Conservation (phyloP, 768 basidiomycete species). For the Boletus eberwhitei region DNA sequence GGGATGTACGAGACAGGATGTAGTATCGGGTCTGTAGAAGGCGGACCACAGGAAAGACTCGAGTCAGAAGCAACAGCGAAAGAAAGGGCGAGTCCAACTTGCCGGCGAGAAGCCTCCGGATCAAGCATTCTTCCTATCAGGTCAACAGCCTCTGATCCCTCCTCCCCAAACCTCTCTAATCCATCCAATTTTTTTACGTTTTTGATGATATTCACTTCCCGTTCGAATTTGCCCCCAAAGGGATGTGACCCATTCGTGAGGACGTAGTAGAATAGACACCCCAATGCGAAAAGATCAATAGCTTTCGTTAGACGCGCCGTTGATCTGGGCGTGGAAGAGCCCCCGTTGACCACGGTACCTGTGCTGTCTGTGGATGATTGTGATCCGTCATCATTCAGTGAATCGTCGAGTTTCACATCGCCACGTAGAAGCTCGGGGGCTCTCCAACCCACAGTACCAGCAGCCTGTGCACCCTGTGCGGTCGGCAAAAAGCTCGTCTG, state of each 20-base stretch:
- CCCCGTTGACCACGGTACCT: constrained; percentile 40
- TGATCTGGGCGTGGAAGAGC: constrained; percentile 19
- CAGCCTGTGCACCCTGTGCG: constrained; percentile 81
- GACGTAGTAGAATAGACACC: constrained; percentile 93
- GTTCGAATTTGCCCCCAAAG: constrained; percentile 88
- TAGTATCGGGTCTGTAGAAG: constrained; percentile 73
- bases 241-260: constrained; percentile 90
- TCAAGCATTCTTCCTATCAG: constrained; percentile 78
- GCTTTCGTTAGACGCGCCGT: constrained; percentile 83
- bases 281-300: constrained; percentile 95
- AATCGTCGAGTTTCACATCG: constrained; percentile 88
- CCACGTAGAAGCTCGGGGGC: constrained; percentile 95
- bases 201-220: constrained; percentile 92
- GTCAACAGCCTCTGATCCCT: constrained; percentile 86
- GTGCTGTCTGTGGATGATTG: constrained; percentile 66
- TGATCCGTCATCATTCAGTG: constrained; percentile 58
- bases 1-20: constrained; percentile 84
- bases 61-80: constrained; percentile 3
- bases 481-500: constrained; percentile 97
- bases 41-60: not conserved
- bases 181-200: constrained; percentile 67
- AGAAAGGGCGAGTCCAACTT: constrained; percentile 25
- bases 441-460: constrained; percentile 95
- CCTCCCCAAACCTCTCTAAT: constrained; percentile 83
- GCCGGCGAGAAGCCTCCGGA: constrained; percentile 74